Conservation (phyloP, 73 alveolate species). For the Paramecium primaurelia region DNA sequence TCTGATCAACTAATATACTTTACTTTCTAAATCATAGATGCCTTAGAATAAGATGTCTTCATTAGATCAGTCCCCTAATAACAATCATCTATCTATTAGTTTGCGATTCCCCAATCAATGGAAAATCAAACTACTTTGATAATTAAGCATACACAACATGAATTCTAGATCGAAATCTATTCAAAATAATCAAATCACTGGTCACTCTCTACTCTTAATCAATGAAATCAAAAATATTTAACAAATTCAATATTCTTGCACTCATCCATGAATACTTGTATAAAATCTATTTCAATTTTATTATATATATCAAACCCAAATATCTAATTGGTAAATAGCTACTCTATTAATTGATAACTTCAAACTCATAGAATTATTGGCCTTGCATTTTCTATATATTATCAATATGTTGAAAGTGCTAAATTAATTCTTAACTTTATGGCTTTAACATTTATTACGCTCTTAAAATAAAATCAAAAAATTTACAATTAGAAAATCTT, state of each 20-base stretch:
- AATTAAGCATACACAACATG: neutral
- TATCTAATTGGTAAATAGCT: no score
- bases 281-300: neutral
- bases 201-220: neutral
- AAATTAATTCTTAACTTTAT: no score
- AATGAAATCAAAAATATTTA: no score
- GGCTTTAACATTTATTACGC: no score
- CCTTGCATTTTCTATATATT: no score
- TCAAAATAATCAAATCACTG: neutral
- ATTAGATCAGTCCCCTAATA: neutral
- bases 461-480: no score
- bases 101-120: neutral
- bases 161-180: neutral
- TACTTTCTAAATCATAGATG: neutral
- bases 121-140: neutral
- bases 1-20: neutral
- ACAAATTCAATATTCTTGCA: no score
- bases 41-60: neutral
- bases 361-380: no score
- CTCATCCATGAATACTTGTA: neutral
- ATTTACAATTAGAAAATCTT: no score
- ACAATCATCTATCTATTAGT: neutral
- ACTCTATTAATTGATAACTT: no score
- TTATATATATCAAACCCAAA: no score
- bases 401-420: no score